Base-by-base conservation (phyloP, 2,329 filamentous ascomycete genomes). In the Trichoderma sp. region DNA sequence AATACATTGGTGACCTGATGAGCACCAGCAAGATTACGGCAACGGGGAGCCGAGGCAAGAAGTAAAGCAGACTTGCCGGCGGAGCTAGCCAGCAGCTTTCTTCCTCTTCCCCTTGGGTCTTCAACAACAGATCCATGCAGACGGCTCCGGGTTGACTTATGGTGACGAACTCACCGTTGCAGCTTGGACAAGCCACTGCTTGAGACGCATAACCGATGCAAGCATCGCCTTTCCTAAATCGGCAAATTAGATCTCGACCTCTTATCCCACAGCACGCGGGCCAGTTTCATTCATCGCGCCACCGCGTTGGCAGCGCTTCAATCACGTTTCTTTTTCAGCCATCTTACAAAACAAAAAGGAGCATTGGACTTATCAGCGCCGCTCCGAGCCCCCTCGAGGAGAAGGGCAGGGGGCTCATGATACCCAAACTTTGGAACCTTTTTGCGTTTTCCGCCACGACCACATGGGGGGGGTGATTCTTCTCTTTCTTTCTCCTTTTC, bases 1-100 rank as follows among this genome's bases (percentile, higher is more conserved):
- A 97, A 77, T 98, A 98, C 76, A 98, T 98, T 72, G 94, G 94
- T 69, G 94, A 97, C 74, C 83, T 98, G 63, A 98, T 97, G 86
- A 91, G 92, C 71, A 90, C 88, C n/a, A 88, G 86, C 75, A 90
- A 90, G 74, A 90, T 90, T 71, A 90, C 88, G 1, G 83, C 87
- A 1, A 80, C 83, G 1, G 78, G 79, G 62, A 79, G 77, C 67
- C 80, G 83, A 39, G 78, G 77, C 63, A 84, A 85, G 72, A 88
- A 87, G 74, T 87, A 74, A 82, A 39, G 17, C n/a, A 43, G 14
- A 48, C 19, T 47, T 21, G 21, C 52, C n/a, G 12, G 21, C 14
- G 41, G 34, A n/a, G 21, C 48, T n/a, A n/a, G 44, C 19, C 12
- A 19, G 34, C 9, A 51, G 30, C 28, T 21, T 50, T n/a, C 17